A percentile compares a stretch with the other conserved stretches of the same genome.
These are phyloP conservation scores for Cucurbita pepo DNA, from an alignment of 306 rosid species.

Conservation along the genomic window DNA sequence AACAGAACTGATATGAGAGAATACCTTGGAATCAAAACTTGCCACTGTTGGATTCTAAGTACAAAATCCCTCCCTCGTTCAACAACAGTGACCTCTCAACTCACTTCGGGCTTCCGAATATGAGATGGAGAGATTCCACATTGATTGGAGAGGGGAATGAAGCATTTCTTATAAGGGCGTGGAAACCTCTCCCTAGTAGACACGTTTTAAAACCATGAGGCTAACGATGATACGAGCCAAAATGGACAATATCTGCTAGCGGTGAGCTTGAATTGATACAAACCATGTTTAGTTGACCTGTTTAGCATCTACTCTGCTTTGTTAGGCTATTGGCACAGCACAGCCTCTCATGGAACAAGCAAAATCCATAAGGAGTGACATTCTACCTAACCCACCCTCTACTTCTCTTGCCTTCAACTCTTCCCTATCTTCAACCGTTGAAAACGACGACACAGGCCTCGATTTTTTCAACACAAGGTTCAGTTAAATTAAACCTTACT, in stretches of 20 bases:
- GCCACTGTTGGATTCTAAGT: background rate
- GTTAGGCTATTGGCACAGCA: background rate
- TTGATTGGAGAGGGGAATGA: too few relatives aligned
- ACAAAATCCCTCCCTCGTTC: background rate
- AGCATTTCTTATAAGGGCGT: too few relatives aligned
- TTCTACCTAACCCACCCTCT: background rate
- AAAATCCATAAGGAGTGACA: background rate
- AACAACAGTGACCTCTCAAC: background rate
- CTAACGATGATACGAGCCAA: too few relatives aligned
- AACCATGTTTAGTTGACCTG: background rate
- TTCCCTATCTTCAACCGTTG: conserved; percentile 1
- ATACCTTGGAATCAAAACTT: conserved; percentile 1
- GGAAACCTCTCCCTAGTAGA: too few relatives aligned
- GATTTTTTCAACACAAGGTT: background rate
- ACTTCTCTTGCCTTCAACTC: background rate
- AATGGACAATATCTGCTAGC: too few relatives aligned
- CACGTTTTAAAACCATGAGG: too few relatives aligned
- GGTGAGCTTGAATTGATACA: too few relatives aligned
- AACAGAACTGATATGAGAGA: background rate
- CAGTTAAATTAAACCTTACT: background rate
- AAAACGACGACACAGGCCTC: background rate
- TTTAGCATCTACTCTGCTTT: background rate
- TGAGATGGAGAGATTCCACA: background rate
- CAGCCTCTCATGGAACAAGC: background rate
- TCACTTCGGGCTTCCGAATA: background rate